Evolutionary conservation across 2,329 filamentous ascomycete species (phyloP), one percentile per base, ranked within the genome.

Genomic region (Drechslera avenae): DNA sequence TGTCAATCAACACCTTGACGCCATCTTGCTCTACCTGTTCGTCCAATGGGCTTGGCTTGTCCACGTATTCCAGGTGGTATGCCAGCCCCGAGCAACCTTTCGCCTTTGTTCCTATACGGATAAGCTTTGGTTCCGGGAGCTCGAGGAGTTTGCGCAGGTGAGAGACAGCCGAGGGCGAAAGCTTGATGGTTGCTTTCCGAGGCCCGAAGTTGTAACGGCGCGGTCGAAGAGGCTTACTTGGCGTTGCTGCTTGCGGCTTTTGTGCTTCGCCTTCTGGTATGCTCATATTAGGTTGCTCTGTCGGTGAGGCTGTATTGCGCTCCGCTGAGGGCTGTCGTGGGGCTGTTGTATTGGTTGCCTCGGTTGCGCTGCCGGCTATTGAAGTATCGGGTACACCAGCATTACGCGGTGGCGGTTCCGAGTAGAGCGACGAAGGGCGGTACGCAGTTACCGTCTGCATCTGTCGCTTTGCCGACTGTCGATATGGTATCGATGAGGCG

Each of bases 21-120:
- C 93, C 94, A 67, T 97, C 94, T 73, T 99, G 94, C 71, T 95
- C 92, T 1, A 99, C 91, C 43, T 87, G 82, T 75, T 99, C 94
- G 66, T 99, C 94, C 66, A 97, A 93, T 31, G 83, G 80, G 3
- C 86, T 91, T 0, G 93, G 84, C 79, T 92, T 92, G 64, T 97
- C 92, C 41, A 97, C 93, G 65, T 93, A 99, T 75, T 97, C 92
- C 21, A 99, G 79, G 69, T 97, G 86, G 73, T 99, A 99, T 26
- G 92, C 88, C 60, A 97, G 78, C 13, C 94, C 94, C 44, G 91
- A 97, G 75, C 94, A 99, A 8, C 94, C 94, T 59, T 91, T 84
- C 75, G 96, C 97, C 74, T 88, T 91, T 55, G 97, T 94, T 10
- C 94, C 92, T 5, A 99, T 90, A 64, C 94, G 87, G 73, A 99